These are phyloP conservation scores for Botrytis squamosa DNA, from an alignment of 2,329 filamentous ascomycete species.

Conservation along the genomic window DNA sequence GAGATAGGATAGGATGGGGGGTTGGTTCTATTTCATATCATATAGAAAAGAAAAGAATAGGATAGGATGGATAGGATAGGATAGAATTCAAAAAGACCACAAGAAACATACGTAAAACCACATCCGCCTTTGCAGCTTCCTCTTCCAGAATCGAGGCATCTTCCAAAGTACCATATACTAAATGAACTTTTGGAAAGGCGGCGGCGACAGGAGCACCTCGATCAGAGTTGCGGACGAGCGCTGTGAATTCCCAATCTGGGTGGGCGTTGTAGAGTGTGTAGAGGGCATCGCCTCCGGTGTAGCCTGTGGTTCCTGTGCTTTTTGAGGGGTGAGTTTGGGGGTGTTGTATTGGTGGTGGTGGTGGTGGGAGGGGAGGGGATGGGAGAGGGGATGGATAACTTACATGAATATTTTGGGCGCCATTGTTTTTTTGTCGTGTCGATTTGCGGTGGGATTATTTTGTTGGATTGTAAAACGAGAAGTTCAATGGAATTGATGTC, in stretches of 20 bases:
- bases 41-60: no score
- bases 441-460: neutral
- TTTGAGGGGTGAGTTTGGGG: neutral
- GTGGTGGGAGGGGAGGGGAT: neutral
- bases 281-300: constrained; percentile 47
- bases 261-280: constrained; percentile 46
- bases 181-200: constrained; percentile 47
- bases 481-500: no score
- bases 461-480: neutral
- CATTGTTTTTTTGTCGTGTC: constrained; percentile 22
- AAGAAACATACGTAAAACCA: constrained; percentile 44
- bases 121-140: constrained; percentile 48
- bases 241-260: constrained; percentile 50
- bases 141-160: constrained; percentile 45
- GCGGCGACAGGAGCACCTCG: constrained; percentile 47
- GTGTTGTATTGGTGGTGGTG: neutral
- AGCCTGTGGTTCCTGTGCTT: constrained; percentile 17
- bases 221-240: constrained; percentile 49
- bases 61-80: no score
- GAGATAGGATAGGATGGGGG: no score
- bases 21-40: no score
- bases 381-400: neutral
- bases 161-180: constrained; percentile 54
- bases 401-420: constrained; percentile 35
- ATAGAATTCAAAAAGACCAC: no score